phyloP scores from a whole-genome alignment of 768 basidiomycete species.

The Nidula microcarpa region DNA sequence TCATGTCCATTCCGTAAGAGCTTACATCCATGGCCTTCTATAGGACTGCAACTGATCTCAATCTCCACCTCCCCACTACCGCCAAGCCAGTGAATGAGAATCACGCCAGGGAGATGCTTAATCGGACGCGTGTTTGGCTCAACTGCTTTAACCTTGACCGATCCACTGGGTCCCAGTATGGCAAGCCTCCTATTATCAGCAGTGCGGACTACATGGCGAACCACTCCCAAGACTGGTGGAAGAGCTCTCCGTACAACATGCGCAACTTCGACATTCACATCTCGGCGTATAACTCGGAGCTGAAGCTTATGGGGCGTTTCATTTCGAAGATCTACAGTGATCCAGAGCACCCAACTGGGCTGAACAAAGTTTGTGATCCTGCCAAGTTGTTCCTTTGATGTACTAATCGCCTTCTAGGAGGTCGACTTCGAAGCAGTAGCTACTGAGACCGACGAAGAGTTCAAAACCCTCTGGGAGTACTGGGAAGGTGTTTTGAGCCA shows the following conservation, averaged over 20 bases:
- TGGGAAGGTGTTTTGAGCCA: slow-evolving; percentile 54
- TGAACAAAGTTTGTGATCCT: slow-evolving; percentile 57
- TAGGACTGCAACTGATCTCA: slow-evolving; percentile 87
- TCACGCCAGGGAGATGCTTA: slow-evolving; percentile 82
- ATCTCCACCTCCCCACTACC: slow-evolving; percentile 75
- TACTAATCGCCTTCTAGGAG: slow-evolving; percentile 30
- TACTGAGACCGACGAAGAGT: slow-evolving; percentile 63
- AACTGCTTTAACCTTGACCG: slow-evolving; percentile 91
- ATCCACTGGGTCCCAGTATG: slow-evolving; percentile 85
- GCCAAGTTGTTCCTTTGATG: neutral
- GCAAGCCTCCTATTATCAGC: slow-evolving; percentile 78
- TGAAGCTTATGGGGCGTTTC: slow-evolving; percentile 63
- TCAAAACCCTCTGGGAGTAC: slow-evolving; percentile 48
- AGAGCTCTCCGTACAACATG: slow-evolving; percentile 63
- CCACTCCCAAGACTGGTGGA: slow-evolving; percentile 72
- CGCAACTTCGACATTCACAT: slow-evolving; percentile 77
- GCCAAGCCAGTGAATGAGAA: slow-evolving; percentile 76
- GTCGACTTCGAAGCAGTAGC: slow-evolving; percentile 65
- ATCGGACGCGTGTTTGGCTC: slow-evolving; percentile 87
- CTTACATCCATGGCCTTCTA: neutral
- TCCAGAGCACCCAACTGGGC: slow-evolving; percentile 67
- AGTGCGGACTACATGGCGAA: slow-evolving; percentile 74
- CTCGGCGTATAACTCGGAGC: slow-evolving; percentile 72
- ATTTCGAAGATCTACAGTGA: slow-evolving; percentile 66
- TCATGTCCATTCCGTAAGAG: neutral